A percentile compares a stretch with the other conserved stretches of the same genome.
These are phyloP conservation scores for Geranium rotundifolium DNA, from an alignment of 345 rosid genomes.

Conservation along the genomic window DNA sequence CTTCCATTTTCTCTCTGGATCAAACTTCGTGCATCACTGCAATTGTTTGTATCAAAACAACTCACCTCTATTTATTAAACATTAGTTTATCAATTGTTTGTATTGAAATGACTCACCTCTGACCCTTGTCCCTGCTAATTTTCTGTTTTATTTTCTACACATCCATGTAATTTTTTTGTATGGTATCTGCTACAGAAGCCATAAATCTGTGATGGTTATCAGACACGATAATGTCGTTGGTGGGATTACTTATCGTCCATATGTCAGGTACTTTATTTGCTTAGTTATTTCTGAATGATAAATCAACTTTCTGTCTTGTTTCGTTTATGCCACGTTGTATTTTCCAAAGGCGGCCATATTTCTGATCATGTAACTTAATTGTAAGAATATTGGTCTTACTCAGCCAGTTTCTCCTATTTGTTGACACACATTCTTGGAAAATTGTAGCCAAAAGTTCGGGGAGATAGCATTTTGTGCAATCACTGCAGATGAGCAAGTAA, in stretches of 20 bases:
- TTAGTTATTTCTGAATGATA: neutral
- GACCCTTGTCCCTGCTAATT: slow-evolving; percentile 1
- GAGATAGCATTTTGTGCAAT: slow-evolving; percentile 99
- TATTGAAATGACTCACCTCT: neutral
- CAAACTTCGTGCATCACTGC: too few relatives aligned
- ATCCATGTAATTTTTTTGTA: slow-evolving; percentile 6
- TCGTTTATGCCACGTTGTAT: neutral
- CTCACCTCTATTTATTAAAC: neutral
- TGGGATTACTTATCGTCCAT: slow-evolving; percentile 98
- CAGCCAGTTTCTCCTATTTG: slow-evolving; percentile 4
- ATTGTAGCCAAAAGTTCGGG: slow-evolving; percentile 83
- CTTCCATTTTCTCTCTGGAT: too few relatives aligned
- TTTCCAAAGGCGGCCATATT: neutral
- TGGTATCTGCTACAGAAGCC: slow-evolving; percentile 47
- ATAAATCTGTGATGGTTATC: slow-evolving; percentile 97
- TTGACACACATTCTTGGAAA: slow-evolving; percentile 15
- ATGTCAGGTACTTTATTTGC: slow-evolving; percentile 45
- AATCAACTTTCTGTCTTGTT: slow-evolving; percentile 1
- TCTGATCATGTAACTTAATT: neutral
- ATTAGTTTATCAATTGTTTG: neutral
- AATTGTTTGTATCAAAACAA: neutral
- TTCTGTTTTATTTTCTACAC: neutral
- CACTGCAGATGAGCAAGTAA: slow-evolving; percentile 99
- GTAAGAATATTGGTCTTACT: neutral
- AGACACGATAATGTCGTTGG: slow-evolving; percentile 83